A percentile compares a stretch with the other conserved stretches of the same genome.
phyloP scores from a whole-genome alignment of 176 grass and related monocot genomes.

The Musa beccarii region DNA sequence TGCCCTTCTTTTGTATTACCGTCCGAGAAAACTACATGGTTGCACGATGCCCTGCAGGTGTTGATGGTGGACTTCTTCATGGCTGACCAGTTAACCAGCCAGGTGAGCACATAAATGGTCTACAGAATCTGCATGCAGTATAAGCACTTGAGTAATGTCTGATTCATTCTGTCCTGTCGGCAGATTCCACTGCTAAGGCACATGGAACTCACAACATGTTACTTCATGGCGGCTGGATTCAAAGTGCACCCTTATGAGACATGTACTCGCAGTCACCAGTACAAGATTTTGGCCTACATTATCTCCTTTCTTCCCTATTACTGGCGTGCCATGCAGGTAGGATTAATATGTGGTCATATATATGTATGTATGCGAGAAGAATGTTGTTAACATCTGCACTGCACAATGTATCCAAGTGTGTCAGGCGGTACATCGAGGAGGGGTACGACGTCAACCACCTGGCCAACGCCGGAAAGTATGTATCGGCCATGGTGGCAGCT shows the following conservation, averaged over 20 bases:
- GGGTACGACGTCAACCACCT: slow-evolving; percentile 65
- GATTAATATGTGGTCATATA: background rate
- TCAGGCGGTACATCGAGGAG: slow-evolving; percentile 92
- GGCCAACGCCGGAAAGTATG: slow-evolving; percentile 75
- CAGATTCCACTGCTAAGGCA: slow-evolving; percentile 84
- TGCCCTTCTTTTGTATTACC: too few species aligned
- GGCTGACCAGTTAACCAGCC: slow-evolving; percentile 96
- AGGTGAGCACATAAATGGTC: slow-evolving; percentile 34
- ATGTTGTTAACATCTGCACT: background rate
- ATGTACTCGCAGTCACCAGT: slow-evolving; percentile 46
- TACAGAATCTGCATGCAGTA: too few species aligned
- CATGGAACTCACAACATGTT: slow-evolving; percentile 76
- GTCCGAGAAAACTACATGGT: too few species aligned
- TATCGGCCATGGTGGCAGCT: slow-evolving; percentile 86
- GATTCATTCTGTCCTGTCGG: background rate
- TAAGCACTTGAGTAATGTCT: background rate
- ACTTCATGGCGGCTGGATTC: slow-evolving; percentile 76
- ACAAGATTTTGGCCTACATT: slow-evolving; percentile 64
- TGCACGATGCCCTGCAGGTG: slow-evolving; percentile 32
- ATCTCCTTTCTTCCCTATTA: slow-evolving; percentile 95
- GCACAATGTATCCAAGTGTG: slow-evolving; percentile 26
- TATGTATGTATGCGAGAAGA: background rate
- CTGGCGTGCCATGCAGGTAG: slow-evolving; percentile 99
- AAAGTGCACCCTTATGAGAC: slow-evolving; percentile 43
- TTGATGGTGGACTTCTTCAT: slow-evolving; percentile 98